Percentiles rank a stretch among this genome's conserved stretches.
Evolutionary conservation across 2,329 filamentous ascomycete genomes (phyloP).

Genomic region (Penicillium vulpinum): DNA sequence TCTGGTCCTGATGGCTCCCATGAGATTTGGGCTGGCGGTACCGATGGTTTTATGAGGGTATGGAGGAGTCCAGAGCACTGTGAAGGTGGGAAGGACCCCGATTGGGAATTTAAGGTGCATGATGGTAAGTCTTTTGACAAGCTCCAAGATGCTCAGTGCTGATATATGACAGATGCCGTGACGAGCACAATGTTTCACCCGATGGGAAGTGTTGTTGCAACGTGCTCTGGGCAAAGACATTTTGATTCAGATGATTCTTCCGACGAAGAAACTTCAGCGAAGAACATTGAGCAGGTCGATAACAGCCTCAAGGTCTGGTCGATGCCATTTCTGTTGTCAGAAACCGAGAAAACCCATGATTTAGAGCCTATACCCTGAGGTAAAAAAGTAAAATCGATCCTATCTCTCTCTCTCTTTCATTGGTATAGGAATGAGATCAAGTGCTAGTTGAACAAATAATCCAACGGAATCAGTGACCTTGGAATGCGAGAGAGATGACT

Average conservation of each 20-base stretch:
- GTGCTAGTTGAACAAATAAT: not conserved
- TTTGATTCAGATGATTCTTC: slow-evolving; percentile 18
- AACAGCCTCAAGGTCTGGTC: slow-evolving; percentile 46
- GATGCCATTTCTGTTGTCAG: slow-evolving; percentile 26
- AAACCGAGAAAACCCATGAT: not conserved
- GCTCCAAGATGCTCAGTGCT: slow-evolving; percentile 7
- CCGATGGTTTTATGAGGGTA: slow-evolving; percentile 55
- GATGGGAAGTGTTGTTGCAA: slow-evolving; percentile 49
- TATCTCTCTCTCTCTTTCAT: not conserved
- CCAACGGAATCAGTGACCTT: too few species aligned
- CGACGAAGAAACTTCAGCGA: slow-evolving; percentile 11
- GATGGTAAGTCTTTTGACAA: slow-evolving; percentile 37
- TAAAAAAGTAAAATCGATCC: not conserved
- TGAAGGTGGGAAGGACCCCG: slow-evolving; percentile 45
- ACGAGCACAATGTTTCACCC: slow-evolving; percentile 50
- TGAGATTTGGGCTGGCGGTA: slow-evolving; percentile 62
- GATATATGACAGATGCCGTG: slow-evolving; percentile 43
- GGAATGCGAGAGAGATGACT: not conserved
- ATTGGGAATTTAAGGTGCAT: slow-evolving; percentile 48
- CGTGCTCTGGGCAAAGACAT: slow-evolving; percentile 50
- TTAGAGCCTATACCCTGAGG: not conserved
- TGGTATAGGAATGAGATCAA: not conserved
- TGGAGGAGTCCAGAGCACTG: slow-evolving; percentile 50
- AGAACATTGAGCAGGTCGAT: slow-evolving; percentile 21
- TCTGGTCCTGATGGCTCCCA: slow-evolving; percentile 39